phyloP scores from a whole-genome alignment of 345 rosid species.

The Kernera saxatilis region DNA sequence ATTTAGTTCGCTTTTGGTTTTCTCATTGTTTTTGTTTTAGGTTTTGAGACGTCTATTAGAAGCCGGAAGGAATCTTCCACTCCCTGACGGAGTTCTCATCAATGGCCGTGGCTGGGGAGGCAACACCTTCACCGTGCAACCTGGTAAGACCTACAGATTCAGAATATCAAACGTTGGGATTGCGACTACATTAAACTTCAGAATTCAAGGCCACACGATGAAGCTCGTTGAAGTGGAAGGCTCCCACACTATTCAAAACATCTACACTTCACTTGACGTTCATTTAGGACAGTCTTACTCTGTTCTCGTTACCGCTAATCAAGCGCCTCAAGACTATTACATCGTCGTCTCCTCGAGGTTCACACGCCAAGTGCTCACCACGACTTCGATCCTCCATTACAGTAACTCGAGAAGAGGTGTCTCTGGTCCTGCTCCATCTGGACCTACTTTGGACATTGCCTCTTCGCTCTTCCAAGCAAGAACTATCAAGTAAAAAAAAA shows the following conservation, averaged over 20 bases:
- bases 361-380: slow-evolving; percentile 59
- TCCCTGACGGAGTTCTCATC: slow-evolving; percentile 83
- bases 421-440: slow-evolving; percentile 76
- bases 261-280: slow-evolving; percentile 61
- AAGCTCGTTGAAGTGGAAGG: slow-evolving; percentile 92
- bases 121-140: slow-evolving; percentile 65
- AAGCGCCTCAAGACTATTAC: slow-evolving; percentile 71
- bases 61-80: slow-evolving; percentile 55
- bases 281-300: slow-evolving; percentile 93
- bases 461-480: slow-evolving; percentile 81
- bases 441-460: slow-evolving; percentile 59
- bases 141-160: slow-evolving; percentile 80
- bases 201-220: slow-evolving; percentile 83
- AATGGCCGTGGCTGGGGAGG: slow-evolving; percentile 90
- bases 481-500: slow-evolving; percentile 54
- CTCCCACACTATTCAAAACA: slow-evolving; percentile 76
- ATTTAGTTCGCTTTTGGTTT: neutral
- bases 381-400: slow-evolving; percentile 79
- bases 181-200: slow-evolving; percentile 63
- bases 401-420: slow-evolving; percentile 63
- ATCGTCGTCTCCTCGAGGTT: slow-evolving; percentile 73
- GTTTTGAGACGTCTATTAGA: slow-evolving; percentile 52
- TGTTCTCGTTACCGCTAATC: slow-evolving; percentile 77
- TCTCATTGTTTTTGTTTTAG: slow-evolving; percentile 23
- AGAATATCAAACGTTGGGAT: slow-evolving; percentile 86